A percentile compares a stretch with the other conserved stretches of the same genome.
Conservation (phyloP, 2,329 filamentous ascomycete species). For the Diplodia sapinea region DNA sequence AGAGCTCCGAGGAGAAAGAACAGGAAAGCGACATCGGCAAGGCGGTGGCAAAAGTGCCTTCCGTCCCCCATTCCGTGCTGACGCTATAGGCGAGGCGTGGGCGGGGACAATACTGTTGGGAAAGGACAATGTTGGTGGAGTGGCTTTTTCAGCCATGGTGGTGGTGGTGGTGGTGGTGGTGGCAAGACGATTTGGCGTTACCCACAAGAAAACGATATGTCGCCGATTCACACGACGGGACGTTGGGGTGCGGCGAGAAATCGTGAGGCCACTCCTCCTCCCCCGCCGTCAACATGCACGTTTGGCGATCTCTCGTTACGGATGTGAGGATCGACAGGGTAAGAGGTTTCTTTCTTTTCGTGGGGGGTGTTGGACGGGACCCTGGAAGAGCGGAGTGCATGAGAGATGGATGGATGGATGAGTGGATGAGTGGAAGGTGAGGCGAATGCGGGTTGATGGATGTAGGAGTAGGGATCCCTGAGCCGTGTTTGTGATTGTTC, state of each 20-base stretch:
- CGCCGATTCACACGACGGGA: neutral
- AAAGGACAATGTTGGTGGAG: neutral
- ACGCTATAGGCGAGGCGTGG: neutral
- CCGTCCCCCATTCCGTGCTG: neutral
- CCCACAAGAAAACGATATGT: neutral
- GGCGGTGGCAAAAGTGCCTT: neutral
- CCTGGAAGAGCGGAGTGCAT: neutral
- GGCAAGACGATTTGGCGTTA: neutral
- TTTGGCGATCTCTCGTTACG: constrained; percentile 1
- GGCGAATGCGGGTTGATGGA: constrained; percentile 1
- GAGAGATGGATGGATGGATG: neutral
- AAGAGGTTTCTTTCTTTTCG: neutral
- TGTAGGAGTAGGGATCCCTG: neutral
- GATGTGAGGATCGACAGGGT: neutral
- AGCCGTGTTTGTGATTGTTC: neutral
- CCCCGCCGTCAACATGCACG: constrained; percentile 1
- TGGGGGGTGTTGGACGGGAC: neutral
- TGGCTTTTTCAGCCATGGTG: constrained; percentile 17
- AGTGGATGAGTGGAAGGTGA: neutral
- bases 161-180: neutral
- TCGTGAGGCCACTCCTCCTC: neutral
- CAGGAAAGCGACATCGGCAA: neutral
- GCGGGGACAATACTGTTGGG: neutral
- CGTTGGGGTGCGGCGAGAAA: neutral
- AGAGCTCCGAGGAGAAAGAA: neutral